Conservation (phyloP, 169 alveolate species). For the Plasmodium yoelii region DNA sequence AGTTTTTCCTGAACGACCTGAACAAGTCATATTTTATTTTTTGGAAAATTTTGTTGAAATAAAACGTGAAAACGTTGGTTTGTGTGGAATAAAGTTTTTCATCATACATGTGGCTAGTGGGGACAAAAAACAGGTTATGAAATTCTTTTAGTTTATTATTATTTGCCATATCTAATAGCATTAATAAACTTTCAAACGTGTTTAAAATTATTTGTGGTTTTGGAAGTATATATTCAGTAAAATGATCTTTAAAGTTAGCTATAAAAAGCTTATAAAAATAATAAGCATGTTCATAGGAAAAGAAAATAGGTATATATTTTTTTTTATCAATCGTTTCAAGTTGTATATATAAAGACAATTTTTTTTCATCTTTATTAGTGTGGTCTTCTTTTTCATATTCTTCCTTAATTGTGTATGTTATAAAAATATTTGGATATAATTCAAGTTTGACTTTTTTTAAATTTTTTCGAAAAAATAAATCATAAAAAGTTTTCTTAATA, state of each 20-base stretch:
- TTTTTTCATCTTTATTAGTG: background rate
- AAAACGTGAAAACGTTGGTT: constrained; percentile 23
- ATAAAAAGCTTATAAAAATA: constrained; percentile 57
- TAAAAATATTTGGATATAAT: constrained; percentile 45
- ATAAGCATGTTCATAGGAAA: constrained; percentile 56
- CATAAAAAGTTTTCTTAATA: constrained; percentile 42
- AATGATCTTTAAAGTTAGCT: constrained; percentile 22
- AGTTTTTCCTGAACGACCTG: constrained; percentile 67
- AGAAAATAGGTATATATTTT: constrained; percentile 64
- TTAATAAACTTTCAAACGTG: constrained; percentile 49
- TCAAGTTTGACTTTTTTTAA: constrained; percentile 30
- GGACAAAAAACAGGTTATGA: constrained; percentile 54
- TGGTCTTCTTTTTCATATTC: background rate
- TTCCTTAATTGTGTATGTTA: constrained; percentile 37
- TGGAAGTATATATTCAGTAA: constrained; percentile 55
- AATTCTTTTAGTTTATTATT: constrained; percentile 20
- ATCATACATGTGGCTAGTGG: constrained; percentile 24
- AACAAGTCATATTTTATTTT: constrained; percentile 67
- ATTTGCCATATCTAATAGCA: constrained; percentile 32
- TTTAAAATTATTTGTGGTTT: constrained; percentile 38
- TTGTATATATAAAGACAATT: constrained; percentile 31
- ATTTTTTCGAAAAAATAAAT: constrained; percentile 24
- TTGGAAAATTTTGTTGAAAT: constrained; percentile 43
- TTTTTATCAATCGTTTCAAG: constrained; percentile 49
- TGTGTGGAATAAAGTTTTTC: constrained; percentile 7